Percentiles rank a stretch among this genome's conserved stretches.
Conservation (phyloP, 1,139 yeast species). For the Williopsis jadinii region DNA sequence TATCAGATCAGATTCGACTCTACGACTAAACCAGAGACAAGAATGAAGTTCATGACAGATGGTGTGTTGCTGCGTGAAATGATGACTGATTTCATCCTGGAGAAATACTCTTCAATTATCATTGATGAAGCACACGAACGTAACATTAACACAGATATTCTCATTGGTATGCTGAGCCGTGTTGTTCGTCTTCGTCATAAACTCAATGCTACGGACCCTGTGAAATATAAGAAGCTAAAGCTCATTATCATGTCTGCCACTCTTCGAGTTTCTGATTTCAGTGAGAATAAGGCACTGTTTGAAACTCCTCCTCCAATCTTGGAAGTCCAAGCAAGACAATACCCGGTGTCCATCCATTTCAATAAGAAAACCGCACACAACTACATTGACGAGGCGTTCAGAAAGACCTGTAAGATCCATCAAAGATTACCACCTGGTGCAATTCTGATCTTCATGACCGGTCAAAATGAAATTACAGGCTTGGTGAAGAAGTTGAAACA, state of each 20-base stretch:
- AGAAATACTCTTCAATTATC: constrained; percentile 76
- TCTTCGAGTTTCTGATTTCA: constrained; percentile 83
- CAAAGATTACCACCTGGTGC: constrained; percentile 88
- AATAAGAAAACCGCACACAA: constrained; percentile 70
- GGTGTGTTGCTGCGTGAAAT: constrained; percentile 93
- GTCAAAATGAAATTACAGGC: constrained; percentile 82
- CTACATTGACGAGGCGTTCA: constrained; percentile 81
- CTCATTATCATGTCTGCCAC: constrained; percentile 92
- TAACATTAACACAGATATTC: constrained; percentile 88
- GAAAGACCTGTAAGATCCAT: constrained; percentile 84
- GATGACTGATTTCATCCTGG: constrained; percentile 76
- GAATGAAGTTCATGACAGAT: constrained; percentile 95
- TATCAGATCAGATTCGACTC: constrained; percentile 91
- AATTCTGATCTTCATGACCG: constrained; percentile 84
- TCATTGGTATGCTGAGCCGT: constrained; percentile 90
- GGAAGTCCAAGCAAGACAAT: constrained; percentile 91
- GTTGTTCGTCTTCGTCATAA: constrained; percentile 70
- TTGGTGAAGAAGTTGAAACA: constrained; percentile 63
- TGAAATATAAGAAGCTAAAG: constrained; percentile 51
- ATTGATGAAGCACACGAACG: constrained; percentile 99
- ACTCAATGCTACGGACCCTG: constrained; percentile 41
- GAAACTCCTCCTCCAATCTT: constrained; percentile 80
- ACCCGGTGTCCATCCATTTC: constrained; percentile 90
- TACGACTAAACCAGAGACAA: constrained; percentile 60
- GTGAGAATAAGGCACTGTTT: constrained; percentile 71